Evolutionary conservation across 768 basidiomycete genomes (phyloP).

Genomic region (Trametes cinnabarina): DNA sequence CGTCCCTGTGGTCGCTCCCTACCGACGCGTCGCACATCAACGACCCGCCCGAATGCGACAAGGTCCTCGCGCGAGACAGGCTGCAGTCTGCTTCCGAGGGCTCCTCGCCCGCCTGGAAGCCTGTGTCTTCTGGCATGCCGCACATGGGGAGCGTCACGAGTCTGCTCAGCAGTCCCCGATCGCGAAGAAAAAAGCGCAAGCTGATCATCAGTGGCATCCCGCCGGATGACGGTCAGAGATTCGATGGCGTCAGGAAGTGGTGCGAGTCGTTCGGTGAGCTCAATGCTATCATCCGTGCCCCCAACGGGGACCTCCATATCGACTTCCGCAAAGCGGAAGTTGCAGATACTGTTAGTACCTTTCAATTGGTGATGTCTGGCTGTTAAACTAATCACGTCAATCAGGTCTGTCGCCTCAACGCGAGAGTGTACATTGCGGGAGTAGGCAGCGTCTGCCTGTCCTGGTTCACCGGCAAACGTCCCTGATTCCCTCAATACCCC

Average conservation of each 20-base stretch:
- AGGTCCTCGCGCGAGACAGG: conserved; percentile 29
- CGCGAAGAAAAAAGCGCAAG: conserved; percentile 45
- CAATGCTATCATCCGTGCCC: conserved; percentile 67
- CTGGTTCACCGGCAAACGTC: conserved; percentile 60
- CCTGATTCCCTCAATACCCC: conserved; percentile 22
- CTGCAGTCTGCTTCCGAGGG: conserved; percentile 31
- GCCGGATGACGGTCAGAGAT: conserved; percentile 55
- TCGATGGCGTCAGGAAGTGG: conserved; percentile 71
- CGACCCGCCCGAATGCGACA: conserved; percentile 34
- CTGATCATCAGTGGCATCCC: conserved; percentile 71
- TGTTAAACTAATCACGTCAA: not conserved
- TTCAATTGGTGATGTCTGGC: not conserved
- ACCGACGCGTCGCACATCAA: conserved; percentile 40
- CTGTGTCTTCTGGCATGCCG: conserved; percentile 11
- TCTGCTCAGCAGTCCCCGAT: conserved; percentile 37
- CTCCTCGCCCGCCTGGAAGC: conserved; percentile 32
- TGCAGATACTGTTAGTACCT: conserved; percentile 66
- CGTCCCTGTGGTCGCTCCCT: conserved; percentile 40
- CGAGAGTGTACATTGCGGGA: conserved; percentile 68
- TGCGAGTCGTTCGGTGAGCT: conserved; percentile 83
- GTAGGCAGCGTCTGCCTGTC: conserved; percentile 79
- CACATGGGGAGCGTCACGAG: conserved; percentile 22
- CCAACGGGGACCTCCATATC: conserved; percentile 76
- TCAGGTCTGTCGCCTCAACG: conserved; percentile 77
- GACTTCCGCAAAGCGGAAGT: conserved; percentile 74